Conservation (phyloP, 352 stramenopile species). For the Pythium brassicae region DNA sequence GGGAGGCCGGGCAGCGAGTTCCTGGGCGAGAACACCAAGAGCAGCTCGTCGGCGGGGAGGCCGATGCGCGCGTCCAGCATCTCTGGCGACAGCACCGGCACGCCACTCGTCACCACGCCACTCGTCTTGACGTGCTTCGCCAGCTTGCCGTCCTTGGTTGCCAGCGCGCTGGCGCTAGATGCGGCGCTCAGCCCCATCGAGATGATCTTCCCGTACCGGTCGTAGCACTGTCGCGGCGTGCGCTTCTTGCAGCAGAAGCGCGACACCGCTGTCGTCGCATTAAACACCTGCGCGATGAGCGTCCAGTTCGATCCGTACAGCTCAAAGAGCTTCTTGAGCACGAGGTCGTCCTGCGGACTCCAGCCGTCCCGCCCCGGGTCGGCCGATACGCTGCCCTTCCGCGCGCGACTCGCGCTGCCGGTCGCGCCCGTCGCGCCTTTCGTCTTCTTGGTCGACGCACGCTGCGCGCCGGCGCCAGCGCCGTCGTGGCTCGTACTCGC, state of each 20-base stretch:
- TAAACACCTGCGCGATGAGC: slow-evolving; percentile 82
- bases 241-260: slow-evolving; percentile 72
- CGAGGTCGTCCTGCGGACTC: slow-evolving; percentile 68
- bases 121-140: slow-evolving; percentile 32
- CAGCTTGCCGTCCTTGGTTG: slow-evolving; percentile 40
- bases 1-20: slow-evolving; percentile 61
- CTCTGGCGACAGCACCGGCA: slow-evolving; percentile 34
- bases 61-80: slow-evolving; percentile 61
- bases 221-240: slow-evolving; percentile 80
- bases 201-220: slow-evolving; percentile 84
- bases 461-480: slow-evolving; percentile 13
- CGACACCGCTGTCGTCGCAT: slow-evolving; percentile 64
- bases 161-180: slow-evolving; percentile 2
- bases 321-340: slow-evolving; percentile 83
- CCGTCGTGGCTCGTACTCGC: slow-evolving; percentile 17
- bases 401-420: slow-evolving; percentile 15
- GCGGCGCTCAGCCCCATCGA: slow-evolving; percentile 29
- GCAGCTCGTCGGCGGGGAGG: slow-evolving; percentile 42
- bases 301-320: slow-evolving; percentile 87
- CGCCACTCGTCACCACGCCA: slow-evolving; percentile 16
- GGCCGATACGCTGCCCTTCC: slow-evolving; percentile 60
- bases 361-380: slow-evolving; percentile 56
- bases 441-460: slow-evolving; percentile 46
- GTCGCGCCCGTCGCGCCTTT: slow-evolving; percentile 29
- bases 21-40: slow-evolving; percentile 45